Percentiles rank a stretch among this genome's conserved stretches.
These are phyloP conservation scores for Exophiala sp. DNA, from an alignment of 2,329 filamentous ascomycete species.

Conservation along the genomic window DNA sequence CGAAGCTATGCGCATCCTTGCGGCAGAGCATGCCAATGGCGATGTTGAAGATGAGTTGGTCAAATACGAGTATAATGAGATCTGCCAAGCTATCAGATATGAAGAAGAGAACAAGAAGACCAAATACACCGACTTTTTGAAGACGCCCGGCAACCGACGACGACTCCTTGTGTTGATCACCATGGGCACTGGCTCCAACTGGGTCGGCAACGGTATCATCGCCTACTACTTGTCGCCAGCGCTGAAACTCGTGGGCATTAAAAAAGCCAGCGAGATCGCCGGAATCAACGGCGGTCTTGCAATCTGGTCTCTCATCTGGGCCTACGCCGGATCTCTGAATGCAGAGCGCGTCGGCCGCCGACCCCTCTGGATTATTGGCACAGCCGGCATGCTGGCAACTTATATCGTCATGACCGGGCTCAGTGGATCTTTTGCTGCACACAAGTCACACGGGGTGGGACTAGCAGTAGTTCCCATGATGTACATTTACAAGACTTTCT, in stretches of 20 bases:
- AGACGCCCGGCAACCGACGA: constrained; percentile 38
- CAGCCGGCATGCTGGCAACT: constrained; percentile 34
- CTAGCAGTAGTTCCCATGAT: too few relatives aligned
- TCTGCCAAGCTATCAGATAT: constrained; percentile 66
- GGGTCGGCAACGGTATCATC: constrained; percentile 50
- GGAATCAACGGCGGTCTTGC: constrained; percentile 55
- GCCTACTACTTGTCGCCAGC: constrained; percentile 35
- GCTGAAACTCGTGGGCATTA: constrained; percentile 56
- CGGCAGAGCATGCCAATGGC: constrained; percentile 47
- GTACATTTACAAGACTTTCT: too few relatives aligned
- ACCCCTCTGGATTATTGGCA: constrained; percentile 51
- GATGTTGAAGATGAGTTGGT: constrained; percentile 54
- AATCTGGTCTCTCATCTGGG: constrained; percentile 58
- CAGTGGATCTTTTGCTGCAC: too few relatives aligned
- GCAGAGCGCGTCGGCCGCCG: constrained; percentile 56
- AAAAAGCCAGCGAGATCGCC: constrained; percentile 44
- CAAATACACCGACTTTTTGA: constrained; percentile 42
- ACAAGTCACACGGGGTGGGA: too few relatives aligned
- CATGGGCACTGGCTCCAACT: constrained; percentile 56
- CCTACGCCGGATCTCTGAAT: constrained; percentile 54
- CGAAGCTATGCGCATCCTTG: constrained; percentile 1
- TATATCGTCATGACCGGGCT: too few relatives aligned
- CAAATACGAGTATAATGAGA: constrained; percentile 62
- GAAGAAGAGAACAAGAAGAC: constrained; percentile 65
- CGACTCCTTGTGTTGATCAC: constrained; percentile 52